Base-by-base conservation (phyloP, 495 filamentous ascomycete species). In the Lentithecium fluviatile region DNA sequence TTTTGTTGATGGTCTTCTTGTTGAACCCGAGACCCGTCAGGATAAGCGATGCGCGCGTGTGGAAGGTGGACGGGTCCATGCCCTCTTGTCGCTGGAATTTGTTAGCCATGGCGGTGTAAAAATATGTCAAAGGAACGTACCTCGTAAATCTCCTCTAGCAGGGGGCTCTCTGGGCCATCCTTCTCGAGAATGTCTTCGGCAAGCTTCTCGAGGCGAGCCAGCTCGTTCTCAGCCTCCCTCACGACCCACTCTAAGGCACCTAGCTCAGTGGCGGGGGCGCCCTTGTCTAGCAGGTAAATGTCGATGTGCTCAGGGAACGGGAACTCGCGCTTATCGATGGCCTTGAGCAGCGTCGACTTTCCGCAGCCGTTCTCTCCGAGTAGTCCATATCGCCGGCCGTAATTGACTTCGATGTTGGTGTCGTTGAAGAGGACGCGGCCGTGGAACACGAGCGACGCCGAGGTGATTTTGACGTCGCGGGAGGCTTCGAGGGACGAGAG, bases 21-120 rank as follows among this genome's bases (percentile, higher is more conserved):
- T 97, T 96, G 83, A 99, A 99, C 62, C 94, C 94, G 42, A 99
- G 89, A 92, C 94, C 94, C 42, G 94, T 99, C 62, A 99, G 74
- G 74, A 99, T 99, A 64, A 96, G 85, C 24, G 92, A 95, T 37
- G 94, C 94, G 73, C 94, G 92, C 50, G 92, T 95, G 69, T 90
- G 80, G 77, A 99, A 99, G n/a, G 94, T 99, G n/a, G 92, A 95
- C 45, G 94, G 95, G 68, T 99, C 94, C 95, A 99, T 97, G 76
- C 85, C 87, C 77, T 99, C 94, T 82, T 97, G 96, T 74, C 91
- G 91, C 93, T 97, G 55, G 8, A 21, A 45, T 0, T 23, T 65
- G 42, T 68, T 62, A 68, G 65, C 45, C 23, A 32, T 42, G 20
- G 19, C 1, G 11, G 23, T 17, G 11, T n/a, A 26, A 15, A 17